Evolutionary conservation across 768 basidiomycete genomes (phyloP).

Genomic region (Exsudoporus frostii): DNA sequence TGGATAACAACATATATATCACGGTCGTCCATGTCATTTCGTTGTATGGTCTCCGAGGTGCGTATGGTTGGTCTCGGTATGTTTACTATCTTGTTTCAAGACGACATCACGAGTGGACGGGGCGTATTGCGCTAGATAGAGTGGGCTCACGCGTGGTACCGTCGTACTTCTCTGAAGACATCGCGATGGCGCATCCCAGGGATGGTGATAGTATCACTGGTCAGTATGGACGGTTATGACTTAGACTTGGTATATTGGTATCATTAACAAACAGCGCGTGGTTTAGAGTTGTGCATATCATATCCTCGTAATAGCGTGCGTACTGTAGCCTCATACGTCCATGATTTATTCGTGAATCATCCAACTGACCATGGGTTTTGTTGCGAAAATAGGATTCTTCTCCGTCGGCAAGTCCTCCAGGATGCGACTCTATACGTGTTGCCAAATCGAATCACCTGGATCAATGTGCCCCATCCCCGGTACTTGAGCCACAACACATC

Average conservation of each 20-base stretch:
- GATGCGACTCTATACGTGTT: too few species aligned
- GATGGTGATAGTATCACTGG: too few species aligned
- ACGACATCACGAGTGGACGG: slow-evolving; percentile 45
- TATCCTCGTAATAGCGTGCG: too few species aligned
- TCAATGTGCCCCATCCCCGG: too few species aligned
- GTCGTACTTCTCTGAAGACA: slow-evolving; percentile 13
- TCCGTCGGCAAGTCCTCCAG: too few species aligned
- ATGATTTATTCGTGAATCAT: too few species aligned
- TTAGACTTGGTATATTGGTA: neutral
- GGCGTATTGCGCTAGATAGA: slow-evolving; percentile 41
- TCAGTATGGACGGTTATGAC: neutral
- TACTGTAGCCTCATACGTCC: too few species aligned
- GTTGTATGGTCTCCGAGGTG: slow-evolving; percentile 31
- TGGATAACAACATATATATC: slow-evolving; percentile 17
- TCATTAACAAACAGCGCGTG: neutral
- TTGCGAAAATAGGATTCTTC: too few species aligned
- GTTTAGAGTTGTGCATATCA: neutral
- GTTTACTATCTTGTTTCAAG: slow-evolving; percentile 19
- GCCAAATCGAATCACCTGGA: too few species aligned
- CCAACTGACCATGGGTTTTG: too few species aligned
- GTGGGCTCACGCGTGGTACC: slow-evolving; percentile 38
- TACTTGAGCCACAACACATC: too few species aligned
- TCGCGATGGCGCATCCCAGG: neutral
- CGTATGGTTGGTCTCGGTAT: neutral
- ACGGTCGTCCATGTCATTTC: slow-evolving; percentile 13